phyloP scores from a whole-genome alignment of 306 rosid genomes.

The Quercus dentata region DNA sequence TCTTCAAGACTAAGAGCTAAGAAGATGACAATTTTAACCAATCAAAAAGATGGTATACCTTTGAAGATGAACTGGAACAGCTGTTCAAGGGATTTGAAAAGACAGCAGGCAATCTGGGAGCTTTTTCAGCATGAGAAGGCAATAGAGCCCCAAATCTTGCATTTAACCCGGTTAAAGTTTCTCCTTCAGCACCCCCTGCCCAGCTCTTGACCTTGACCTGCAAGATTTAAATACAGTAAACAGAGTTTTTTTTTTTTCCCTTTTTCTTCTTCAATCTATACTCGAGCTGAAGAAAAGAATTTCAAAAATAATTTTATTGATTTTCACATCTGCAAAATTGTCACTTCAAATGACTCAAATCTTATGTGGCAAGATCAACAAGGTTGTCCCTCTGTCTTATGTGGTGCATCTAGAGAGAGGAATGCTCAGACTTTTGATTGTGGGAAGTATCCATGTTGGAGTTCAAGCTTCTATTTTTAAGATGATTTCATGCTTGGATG shows the following conservation, averaged over 20 bases:
- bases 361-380: background rate
- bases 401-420: background rate
- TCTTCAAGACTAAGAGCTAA: background rate
- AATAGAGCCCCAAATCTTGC: conserved; percentile 70
- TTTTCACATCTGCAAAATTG: background rate
- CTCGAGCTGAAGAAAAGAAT: background rate
- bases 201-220: conserved; percentile 72
- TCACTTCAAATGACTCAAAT: background rate
- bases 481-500: background rate
- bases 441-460: background rate
- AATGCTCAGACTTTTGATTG: background rate
- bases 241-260: background rate
- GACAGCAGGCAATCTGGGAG: conserved; percentile 40
- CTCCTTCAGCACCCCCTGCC: conserved; percentile 50
- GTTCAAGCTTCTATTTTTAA: background rate
- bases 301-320: background rate
- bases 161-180: conserved; percentile 40
- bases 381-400: background rate
- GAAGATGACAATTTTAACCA: background rate
- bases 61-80: conserved; percentile 58
- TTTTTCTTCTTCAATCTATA: too few species aligned
- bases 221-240: conserved; percentile 5
- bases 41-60: conserved; percentile 35
- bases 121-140: conserved; percentile 39
- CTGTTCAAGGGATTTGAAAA: conserved; percentile 54